Base-by-base conservation (phyloP, 1,284 basidiomycete genomes). In the Grifola frondosa region DNA sequence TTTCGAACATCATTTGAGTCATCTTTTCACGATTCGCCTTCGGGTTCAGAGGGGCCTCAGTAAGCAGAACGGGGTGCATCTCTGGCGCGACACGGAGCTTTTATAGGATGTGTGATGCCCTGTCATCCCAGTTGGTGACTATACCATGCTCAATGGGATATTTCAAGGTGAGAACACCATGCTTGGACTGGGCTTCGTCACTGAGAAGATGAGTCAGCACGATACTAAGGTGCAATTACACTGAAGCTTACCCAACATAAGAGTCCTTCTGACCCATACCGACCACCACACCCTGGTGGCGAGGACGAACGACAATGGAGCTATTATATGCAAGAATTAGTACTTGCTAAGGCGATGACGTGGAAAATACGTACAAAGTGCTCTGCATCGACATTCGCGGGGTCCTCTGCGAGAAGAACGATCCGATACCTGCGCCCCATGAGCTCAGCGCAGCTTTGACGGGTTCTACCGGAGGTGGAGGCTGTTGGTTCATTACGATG, bases 1-100 rank as follows among this genome's bases (percentile, higher is more conserved):
- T 94, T 77, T 95, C 91, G 68, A 95, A 95, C 88, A 93, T 93
- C 77, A 92, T 92, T 72, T 93, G 89, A 48, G 90, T 92, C 90
- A 92, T 93, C 79, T 93, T 93, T 75, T 94, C 91, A 63, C 91
- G 77, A 76, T 93, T 93, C 50, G 85, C 86, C 77, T 93, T 93
- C 58, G 91, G 91, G 77, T 93, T 95, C 53, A 92, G 80, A 6
- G 72, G 91, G 15, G 91, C 91, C 72, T 95, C 91, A 52, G 91
- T 94, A 56, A 95, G 77, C 33, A 95, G 78, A 51, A 93, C 88
- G 52, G 91, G 91, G 77, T 94, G 91, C 75, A 94, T 90, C 70
- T 95, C 91, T 10, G 80, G 79, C 6, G 78, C 78, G 41, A 81
- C 85, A 71, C 86, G 86, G 47, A 89, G 80, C 66, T 90, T 86